These are phyloP conservation scores for Collybiopsis luxurians DNA, from an alignment of 768 basidiomycete species.

Conservation along the genomic window DNA sequence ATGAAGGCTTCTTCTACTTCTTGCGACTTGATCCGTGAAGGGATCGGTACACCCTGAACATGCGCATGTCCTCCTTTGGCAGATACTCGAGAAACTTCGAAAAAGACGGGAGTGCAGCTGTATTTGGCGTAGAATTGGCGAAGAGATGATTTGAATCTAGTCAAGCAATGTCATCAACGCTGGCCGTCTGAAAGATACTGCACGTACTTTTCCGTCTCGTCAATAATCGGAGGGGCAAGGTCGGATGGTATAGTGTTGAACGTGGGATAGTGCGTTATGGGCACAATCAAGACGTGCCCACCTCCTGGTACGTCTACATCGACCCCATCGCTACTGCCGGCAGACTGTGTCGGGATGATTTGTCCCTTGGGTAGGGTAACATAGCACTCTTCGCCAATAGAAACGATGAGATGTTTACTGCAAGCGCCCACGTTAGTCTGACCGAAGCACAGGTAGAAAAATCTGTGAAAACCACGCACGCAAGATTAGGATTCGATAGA, in stretches of 20 bases:
- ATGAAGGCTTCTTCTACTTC: conserved; percentile 71
- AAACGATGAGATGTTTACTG: conserved; percentile 94
- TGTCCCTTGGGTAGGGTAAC: conserved; percentile 96
- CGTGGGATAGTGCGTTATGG: conserved; percentile 92
- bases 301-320: conserved; percentile 77
- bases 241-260: conserved; percentile 79
- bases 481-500: conserved; percentile 87
- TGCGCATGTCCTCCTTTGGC: conserved; percentile 92
- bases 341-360: conserved; percentile 76
- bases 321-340: conserved; percentile 33
- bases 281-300: conserved; percentile 92
- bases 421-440: conserved; percentile 7
- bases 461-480: conserved; percentile 44
- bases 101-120: conserved; percentile 67
- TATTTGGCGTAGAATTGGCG: conserved; percentile 69
- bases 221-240: conserved; percentile 67
- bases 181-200: not conserved
- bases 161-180: not conserved
- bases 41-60: conserved; percentile 82
- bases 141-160: conserved; percentile 78
- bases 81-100: conserved; percentile 83
- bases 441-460: not conserved
- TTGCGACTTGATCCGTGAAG: conserved; percentile 48
- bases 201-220: conserved; percentile 74
- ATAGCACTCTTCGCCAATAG: conserved; percentile 93